Percentiles rank a stretch among this genome's conserved stretches.
Evolutionary conservation across 495 filamentous ascomycete species (phyloP).

Genomic region (Aeminium ludgeri): DNA sequence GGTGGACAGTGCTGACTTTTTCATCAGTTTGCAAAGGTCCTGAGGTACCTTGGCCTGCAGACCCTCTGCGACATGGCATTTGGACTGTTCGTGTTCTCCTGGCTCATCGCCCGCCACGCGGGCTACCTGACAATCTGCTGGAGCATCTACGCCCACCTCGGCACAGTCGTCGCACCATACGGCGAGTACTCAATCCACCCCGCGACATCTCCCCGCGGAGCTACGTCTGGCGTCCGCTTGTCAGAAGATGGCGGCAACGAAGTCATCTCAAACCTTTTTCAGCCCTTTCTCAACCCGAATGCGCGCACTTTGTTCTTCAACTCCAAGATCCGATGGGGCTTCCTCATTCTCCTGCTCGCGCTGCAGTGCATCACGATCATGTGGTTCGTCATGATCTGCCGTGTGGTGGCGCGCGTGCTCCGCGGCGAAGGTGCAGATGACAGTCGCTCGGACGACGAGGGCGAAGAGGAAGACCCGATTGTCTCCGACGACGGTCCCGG

Average conservation of each 20-base stretch:
- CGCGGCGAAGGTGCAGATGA: slow-evolving; percentile 70
- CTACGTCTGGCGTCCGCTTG: slow-evolving; percentile 29
- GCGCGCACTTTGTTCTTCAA: slow-evolving; percentile 60
- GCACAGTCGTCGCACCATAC: slow-evolving; percentile 36
- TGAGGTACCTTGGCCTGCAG: slow-evolving; percentile 71
- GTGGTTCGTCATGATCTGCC: slow-evolving; percentile 81
- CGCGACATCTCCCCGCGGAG: too few species aligned
- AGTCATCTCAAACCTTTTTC: slow-evolving; percentile 42
- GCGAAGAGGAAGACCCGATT: slow-evolving; percentile 42
- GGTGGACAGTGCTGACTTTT: too few species aligned
- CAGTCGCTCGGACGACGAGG: slow-evolving; percentile 74
- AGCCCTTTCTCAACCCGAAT: slow-evolving; percentile 49
- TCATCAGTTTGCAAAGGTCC: slow-evolving; percentile 69
- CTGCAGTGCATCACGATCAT: slow-evolving; percentile 67
- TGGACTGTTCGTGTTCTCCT: slow-evolving; percentile 69
- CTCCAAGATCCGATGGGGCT: slow-evolving; percentile 49
- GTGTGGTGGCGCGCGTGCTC: slow-evolving; percentile 60
- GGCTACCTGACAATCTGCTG: slow-evolving; percentile 62
- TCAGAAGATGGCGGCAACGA: slow-evolving; percentile 39
- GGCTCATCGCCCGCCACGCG: slow-evolving; percentile 72
- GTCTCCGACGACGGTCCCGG: slow-evolving; percentile 29
- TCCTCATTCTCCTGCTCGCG: slow-evolving; percentile 56
- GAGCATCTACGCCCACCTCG: slow-evolving; percentile 59
- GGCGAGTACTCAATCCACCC: slow-evolving; percentile 53
- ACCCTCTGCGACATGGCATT: slow-evolving; percentile 69